Conservation (phyloP, 805 yeast species). For the Pichia heedii region DNA sequence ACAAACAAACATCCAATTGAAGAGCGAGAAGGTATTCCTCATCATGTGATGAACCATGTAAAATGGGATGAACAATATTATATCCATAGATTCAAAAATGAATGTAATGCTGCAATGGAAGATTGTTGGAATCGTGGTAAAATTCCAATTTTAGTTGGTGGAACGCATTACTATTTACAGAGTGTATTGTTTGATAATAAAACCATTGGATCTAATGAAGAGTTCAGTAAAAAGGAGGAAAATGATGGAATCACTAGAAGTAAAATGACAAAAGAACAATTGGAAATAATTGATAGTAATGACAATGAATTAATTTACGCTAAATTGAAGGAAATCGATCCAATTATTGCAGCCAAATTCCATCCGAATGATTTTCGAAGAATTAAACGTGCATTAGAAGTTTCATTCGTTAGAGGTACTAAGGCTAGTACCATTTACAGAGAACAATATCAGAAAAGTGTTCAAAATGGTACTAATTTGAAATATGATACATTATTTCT, state of each 20-base stretch:
- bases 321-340: conserved; percentile 49
- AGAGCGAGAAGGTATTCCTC: conserved; percentile 68
- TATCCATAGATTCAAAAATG: conserved; percentile 68
- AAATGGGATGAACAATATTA: conserved; percentile 74
- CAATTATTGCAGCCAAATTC: conserved; percentile 65
- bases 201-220: conserved; percentile 32
- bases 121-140: conserved; percentile 62
- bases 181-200: conserved; percentile 64
- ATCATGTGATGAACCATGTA: conserved; percentile 83
- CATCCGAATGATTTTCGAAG: conserved; percentile 88
- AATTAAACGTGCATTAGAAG: conserved; percentile 71
- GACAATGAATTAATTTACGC: conserved; percentile 42
- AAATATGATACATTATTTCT: conserved; percentile 57
- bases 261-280: conserved; percentile 27
- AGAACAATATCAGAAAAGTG: conserved; percentile 40
- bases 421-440: conserved; percentile 64
- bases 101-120: conserved; percentile 54
- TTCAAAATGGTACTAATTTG: conserved; percentile 37
- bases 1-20: conserved; percentile 86
- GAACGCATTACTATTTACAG: conserved; percentile 90
- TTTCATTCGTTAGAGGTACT: conserved; percentile 56
- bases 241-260: conserved; percentile 12
- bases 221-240: background rate
- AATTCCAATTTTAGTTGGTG: conserved; percentile 85
- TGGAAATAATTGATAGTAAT: conserved; percentile 44